A percentile compares a stretch with the other conserved stretches of the same genome.
Conservation (phyloP, 73 alveolate genomes). For the Blepharisma japonicum region DNA sequence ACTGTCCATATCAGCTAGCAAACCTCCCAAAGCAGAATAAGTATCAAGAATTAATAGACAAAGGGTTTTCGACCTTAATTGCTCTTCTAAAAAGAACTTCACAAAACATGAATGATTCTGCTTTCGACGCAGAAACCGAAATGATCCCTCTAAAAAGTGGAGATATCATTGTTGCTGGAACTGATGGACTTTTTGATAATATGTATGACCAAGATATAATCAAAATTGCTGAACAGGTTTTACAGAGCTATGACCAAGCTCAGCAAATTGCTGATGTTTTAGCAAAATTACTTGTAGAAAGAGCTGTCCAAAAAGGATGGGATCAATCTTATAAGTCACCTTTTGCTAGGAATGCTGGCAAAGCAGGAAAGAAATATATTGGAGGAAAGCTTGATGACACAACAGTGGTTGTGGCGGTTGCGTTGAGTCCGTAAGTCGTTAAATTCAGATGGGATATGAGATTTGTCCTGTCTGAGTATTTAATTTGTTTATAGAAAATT, state of each 20-base stretch:
- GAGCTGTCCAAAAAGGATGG: slow-evolving; percentile 20
- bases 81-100: slow-evolving; percentile 25
- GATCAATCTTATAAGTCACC: slow-evolving; percentile 18
- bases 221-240: slow-evolving; percentile 26
- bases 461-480: too few relatives aligned
- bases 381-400: slow-evolving; percentile 34
- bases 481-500: too few relatives aligned
- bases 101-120: slow-evolving; percentile 45
- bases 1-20: slow-evolving; percentile 34
- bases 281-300: neutral
- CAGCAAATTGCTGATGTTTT: neutral
- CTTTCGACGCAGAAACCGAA: slow-evolving; percentile 47
- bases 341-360: slow-evolving; percentile 27
- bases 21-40: slow-evolving; percentile 28
- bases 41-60: slow-evolving; percentile 23
- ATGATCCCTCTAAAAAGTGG: slow-evolving; percentile 47
- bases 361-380: slow-evolving; percentile 12
- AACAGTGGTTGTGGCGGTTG: slow-evolving; percentile 24
- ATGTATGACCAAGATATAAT: slow-evolving; percentile 42
- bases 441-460: too few relatives aligned
- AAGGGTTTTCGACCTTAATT: slow-evolving; percentile 14
- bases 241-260: neutral
- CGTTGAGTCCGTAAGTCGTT: neutral
- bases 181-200: slow-evolving; percentile 58
- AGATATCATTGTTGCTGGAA: slow-evolving; percentile 50